phyloP scores from a whole-genome alignment of 768 basidiomycete genomes.

The Tylopilus sp. region DNA sequence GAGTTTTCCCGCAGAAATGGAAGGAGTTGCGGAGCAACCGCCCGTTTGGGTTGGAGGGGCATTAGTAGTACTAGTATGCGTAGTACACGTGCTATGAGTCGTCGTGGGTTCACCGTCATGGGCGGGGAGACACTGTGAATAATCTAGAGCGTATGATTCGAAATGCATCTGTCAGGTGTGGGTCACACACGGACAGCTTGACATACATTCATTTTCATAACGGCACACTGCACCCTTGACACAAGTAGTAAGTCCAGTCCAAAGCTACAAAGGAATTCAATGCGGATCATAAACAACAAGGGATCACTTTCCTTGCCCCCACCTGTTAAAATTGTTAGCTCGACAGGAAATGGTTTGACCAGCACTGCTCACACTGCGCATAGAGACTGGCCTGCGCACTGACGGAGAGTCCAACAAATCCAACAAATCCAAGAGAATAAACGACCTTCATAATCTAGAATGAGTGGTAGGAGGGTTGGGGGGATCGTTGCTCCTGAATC shows the following conservation, averaged over 20 bases:
- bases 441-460: constrained; percentile 1
- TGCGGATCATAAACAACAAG: background rate
- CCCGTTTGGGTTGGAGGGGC: background rate
- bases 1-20: constrained; percentile 8
- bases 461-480: background rate
- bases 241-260: constrained; percentile 10
- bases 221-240: constrained; percentile 6
- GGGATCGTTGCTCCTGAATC: background rate
- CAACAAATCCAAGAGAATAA: constrained; percentile 1
- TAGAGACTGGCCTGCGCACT: constrained; percentile 9
- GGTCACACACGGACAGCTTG: background rate
- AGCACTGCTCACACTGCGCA: constrained; percentile 5
- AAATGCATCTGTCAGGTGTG: background rate
- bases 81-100: background rate
- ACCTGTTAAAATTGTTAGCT: constrained; percentile 5
- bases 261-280: background rate
- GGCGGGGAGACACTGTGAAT: constrained; percentile 9
- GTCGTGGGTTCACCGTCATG: background rate
- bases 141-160: background rate
- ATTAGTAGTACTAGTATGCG: background rate
- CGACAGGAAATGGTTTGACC: background rate
- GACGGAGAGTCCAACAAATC: constrained; percentile 1
- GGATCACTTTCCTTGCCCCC: constrained; percentile 3
- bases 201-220: constrained; percentile 5
- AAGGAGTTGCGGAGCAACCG: background rate